A percentile compares a stretch with the other conserved stretches of the same genome.
phyloP scores from a whole-genome alignment of 208 protist genomes.

The Angomonas desouzai region DNA sequence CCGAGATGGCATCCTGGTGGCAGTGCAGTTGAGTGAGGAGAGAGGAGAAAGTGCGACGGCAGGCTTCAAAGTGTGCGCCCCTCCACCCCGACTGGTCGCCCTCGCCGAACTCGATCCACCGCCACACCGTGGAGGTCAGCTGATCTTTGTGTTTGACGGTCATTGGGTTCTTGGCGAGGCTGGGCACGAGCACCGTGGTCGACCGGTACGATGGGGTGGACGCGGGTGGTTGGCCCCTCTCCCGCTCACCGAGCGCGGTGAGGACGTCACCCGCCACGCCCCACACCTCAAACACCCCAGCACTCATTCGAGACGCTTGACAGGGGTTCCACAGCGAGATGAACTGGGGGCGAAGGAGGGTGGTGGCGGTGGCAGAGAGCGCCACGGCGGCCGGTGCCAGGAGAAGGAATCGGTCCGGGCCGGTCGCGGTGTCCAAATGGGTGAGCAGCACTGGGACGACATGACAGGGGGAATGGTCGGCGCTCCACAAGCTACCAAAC shows the following conservation, averaged over 20 bases:
- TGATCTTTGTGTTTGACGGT: background rate
- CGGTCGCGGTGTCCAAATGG: background rate
- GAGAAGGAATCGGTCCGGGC: background rate
- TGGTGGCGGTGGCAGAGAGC: constrained; percentile 12
- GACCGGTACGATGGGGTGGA: background rate
- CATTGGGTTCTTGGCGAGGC: background rate
- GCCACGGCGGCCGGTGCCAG: constrained; percentile 9
- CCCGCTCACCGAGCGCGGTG: background rate
- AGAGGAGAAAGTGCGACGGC: background rate
- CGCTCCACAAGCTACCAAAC: constrained; percentile 63
- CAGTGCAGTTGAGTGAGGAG: background rate
- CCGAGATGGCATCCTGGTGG: background rate
- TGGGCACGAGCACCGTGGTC: background rate
- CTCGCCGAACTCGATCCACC: background rate
- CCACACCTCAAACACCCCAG: constrained; percentile 65
- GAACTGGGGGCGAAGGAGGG: constrained; percentile 12
- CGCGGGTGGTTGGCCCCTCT: background rate
- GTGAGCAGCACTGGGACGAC: background rate
- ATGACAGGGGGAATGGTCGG: background rate
- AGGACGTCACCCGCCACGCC: constrained; percentile 3
- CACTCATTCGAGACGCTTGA: background rate
- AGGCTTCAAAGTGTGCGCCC: background rate
- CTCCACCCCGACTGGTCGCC: background rate
- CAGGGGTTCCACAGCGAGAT: constrained; percentile 64
- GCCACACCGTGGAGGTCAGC: background rate